phyloP scores from a whole-genome alignment of 345 rosid species.

The Lumnitzera littorea region DNA sequence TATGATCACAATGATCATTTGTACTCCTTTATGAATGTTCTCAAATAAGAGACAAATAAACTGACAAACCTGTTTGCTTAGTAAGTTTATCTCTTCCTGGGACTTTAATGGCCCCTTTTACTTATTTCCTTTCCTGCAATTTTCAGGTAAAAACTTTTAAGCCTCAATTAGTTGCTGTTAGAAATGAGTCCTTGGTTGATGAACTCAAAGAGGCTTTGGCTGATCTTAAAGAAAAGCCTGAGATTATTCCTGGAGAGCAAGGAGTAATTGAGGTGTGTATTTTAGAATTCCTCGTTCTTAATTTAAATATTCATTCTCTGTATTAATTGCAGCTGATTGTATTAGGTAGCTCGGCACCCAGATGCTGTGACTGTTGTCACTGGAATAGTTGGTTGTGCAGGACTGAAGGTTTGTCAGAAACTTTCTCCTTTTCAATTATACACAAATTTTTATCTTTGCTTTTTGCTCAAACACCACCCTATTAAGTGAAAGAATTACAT shows the following conservation, averaged over 20 bases:
- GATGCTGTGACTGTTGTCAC: constrained; percentile 90
- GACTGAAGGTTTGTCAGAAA: constrained; percentile 50
- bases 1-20: too few species aligned
- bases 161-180: constrained; percentile 79
- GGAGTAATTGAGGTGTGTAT: constrained; percentile 69
- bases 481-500: too few species aligned
- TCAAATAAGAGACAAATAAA: too few species aligned
- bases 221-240: constrained; percentile 72
- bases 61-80: too few species aligned
- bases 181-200: constrained; percentile 57
- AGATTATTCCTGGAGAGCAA: constrained; percentile 89
- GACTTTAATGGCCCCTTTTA: background rate
- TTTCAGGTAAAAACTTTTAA: constrained; percentile 77
- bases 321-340: too few species aligned
- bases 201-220: constrained; percentile 88
- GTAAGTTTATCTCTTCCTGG: too few species aligned
- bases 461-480: too few species aligned
- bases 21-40: too few species aligned
- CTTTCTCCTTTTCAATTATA: background rate
- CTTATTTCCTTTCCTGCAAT: constrained; percentile 8
- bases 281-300: too few species aligned
- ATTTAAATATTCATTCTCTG: too few species aligned
- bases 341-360: constrained; percentile 88
- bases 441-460: background rate
- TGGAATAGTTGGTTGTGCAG: constrained; percentile 98